Evolutionary conservation across 192 early-diverging fungal species (phyloP).

Genomic region (Geranomyces variabilis): DNA sequence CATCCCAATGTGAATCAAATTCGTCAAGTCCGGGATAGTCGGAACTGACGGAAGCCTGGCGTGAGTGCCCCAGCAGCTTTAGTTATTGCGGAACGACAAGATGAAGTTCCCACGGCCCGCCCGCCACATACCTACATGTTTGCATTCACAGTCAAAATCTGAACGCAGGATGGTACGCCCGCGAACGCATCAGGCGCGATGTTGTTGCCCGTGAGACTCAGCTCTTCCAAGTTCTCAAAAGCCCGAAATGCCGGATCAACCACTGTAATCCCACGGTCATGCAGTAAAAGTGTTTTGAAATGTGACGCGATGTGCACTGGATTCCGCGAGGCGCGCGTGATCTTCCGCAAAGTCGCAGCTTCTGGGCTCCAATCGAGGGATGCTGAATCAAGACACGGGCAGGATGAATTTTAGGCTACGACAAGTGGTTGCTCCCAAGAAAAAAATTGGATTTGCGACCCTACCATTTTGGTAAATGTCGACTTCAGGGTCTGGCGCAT

Average conservation of each 20-base stretch:
- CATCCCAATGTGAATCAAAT: conserved; percentile 1
- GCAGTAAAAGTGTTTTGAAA: conserved; percentile 9
- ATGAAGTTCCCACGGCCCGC: background rate
- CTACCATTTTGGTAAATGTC: background rate
- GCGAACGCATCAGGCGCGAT: background rate
- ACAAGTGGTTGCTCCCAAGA: background rate
- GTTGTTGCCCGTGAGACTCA: conserved; percentile 16
- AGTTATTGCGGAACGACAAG: background rate
- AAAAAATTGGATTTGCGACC: background rate
- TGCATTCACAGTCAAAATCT: conserved; percentile 3
- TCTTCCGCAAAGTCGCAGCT: background rate
- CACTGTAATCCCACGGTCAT: conserved; percentile 5
- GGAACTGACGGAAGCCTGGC: background rate
- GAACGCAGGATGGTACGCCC: background rate
- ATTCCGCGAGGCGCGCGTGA: background rate
- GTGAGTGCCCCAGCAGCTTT: too few relatives aligned
- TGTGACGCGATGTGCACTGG: background rate
- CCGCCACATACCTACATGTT: conserved; percentile 5
- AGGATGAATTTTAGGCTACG: background rate
- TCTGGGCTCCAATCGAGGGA: conserved; percentile 13
- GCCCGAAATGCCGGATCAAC: conserved; percentile 8
- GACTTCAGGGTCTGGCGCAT: background rate
- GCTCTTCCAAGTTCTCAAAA: conserved; percentile 3
- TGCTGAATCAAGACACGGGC: background rate
- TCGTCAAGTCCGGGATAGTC: background rate